Evolutionary conservation across 1,284 basidiomycete species (phyloP).

Genomic region (Thelephora terrestris): DNA sequence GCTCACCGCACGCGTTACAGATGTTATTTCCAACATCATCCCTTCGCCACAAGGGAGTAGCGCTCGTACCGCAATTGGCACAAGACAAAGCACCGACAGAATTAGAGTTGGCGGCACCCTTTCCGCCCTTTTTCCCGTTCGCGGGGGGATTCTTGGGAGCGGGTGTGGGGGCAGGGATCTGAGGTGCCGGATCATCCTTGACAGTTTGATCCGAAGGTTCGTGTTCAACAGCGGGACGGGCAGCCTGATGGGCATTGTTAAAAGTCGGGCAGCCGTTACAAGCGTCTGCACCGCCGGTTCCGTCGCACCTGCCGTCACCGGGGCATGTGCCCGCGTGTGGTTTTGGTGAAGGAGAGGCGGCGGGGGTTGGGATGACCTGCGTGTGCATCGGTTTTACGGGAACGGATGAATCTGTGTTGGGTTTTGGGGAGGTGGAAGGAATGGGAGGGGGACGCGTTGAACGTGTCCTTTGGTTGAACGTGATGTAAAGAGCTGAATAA

Average conservation of each 20-base stretch:
- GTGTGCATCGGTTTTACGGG: conserved; percentile 18
- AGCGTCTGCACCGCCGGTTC: conserved; percentile 82
- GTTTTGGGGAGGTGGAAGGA: conserved; percentile 3
- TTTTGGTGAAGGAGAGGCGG: conserved; percentile 22
- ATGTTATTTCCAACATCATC: conserved; percentile 92
- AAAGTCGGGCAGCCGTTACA: conserved; percentile 92
- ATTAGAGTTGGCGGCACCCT: conserved; percentile 22
- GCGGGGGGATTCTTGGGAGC: neutral
- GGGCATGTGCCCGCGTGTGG: conserved; percentile 72
- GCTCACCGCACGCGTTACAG: conserved; percentile 89
- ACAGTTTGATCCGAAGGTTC: conserved; percentile 17
- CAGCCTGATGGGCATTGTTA: conserved; percentile 64
- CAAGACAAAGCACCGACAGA: conserved; percentile 78
- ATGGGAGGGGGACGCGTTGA: conserved; percentile 15
- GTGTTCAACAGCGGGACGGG: conserved; percentile 14
- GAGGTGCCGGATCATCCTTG: conserved; percentile 4
- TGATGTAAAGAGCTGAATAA: conserved; percentile 4
- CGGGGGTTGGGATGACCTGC: conserved; percentile 23
- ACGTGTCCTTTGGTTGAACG: conserved; percentile 18
- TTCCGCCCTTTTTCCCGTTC: conserved; percentile 14
- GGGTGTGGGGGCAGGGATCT: neutral
- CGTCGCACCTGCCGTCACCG: conserved; percentile 91
- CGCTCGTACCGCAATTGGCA: conserved; percentile 88
- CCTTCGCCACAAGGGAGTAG: conserved; percentile 88
- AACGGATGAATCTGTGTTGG: conserved; percentile 5